Conservation (phyloP, 192 early-diverging fungal species). For the Diversispora eburnea region DNA sequence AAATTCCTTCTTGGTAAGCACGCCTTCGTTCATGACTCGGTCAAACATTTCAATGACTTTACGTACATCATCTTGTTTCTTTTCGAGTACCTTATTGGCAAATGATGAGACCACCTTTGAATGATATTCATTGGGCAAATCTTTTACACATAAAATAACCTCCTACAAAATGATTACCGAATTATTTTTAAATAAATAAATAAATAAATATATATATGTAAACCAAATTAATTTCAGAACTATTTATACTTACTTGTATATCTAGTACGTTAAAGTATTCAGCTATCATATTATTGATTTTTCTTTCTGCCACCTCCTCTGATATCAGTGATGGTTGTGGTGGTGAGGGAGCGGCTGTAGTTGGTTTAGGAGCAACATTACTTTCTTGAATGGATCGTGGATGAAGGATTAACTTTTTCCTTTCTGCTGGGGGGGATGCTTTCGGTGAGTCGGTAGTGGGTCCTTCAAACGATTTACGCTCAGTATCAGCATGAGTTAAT, state of each 20-base stretch:
- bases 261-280: conserved; percentile 29
- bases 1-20: conserved; percentile 48
- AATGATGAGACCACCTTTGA: conserved; percentile 33
- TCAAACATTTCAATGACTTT: conserved; percentile 55
- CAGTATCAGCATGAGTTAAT: conserved; percentile 39
- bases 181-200: conserved; percentile 34
- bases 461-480: conserved; percentile 27
- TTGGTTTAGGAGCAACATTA: conserved; percentile 28
- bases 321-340: conserved; percentile 37
- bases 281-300: conserved; percentile 34
- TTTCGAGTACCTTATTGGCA: conserved; percentile 44
- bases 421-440: conserved; percentile 19
- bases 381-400: conserved; percentile 20
- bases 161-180: conserved; percentile 58
- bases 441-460: background rate
- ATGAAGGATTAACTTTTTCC: conserved; percentile 11
- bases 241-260: conserved; percentile 36
- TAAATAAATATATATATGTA: conserved; percentile 19
- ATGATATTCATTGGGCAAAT: conserved; percentile 37
- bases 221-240: conserved; percentile 7
- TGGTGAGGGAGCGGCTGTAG: conserved; percentile 33
- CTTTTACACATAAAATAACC: conserved; percentile 64
- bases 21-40: conserved; percentile 40
- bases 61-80: conserved; percentile 50
- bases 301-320: conserved; percentile 29